These are phyloP conservation scores for Grosmannia serpens DNA, from an alignment of 2,329 filamentous ascomycete species.

Conservation along the genomic window DNA sequence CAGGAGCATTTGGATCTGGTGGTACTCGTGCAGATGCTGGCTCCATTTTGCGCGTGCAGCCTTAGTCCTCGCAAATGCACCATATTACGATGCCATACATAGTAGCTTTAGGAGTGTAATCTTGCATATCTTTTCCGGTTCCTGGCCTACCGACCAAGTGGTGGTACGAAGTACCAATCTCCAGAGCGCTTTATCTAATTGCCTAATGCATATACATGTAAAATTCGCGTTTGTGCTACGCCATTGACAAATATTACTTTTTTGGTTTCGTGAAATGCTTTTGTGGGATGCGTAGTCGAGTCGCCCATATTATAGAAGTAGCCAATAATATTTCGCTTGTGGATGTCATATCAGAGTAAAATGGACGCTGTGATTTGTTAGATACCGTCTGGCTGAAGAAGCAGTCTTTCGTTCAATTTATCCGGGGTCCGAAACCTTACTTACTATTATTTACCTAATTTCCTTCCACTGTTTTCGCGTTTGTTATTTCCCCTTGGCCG, in stretches of 20 bases:
- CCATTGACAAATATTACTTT: too few species aligned
- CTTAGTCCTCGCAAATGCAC: not conserved
- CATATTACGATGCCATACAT: not conserved
- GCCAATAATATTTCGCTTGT: too few species aligned
- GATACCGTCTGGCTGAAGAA: not conserved
- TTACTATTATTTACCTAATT: not conserved
- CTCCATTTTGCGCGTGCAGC: not conserved
- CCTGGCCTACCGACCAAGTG: not conserved
- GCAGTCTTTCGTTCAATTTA: not conserved
- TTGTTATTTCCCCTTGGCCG: constrained; percentile 5
- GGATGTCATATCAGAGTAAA: not conserved
- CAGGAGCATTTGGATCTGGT: not conserved
- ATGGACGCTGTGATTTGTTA: not conserved
- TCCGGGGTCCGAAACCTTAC: not conserved
- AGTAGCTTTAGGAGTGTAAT: not conserved
- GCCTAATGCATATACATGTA: too few species aligned
- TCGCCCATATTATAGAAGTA: too few species aligned
- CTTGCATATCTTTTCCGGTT: too few species aligned
- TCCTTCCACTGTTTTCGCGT: not conserved
- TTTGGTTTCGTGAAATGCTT: too few species aligned
- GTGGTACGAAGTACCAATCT: too few species aligned
- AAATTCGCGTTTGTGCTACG: too few species aligned
- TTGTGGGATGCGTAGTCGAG: too few species aligned
- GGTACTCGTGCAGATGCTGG: not conserved
- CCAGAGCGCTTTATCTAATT: too few species aligned